These are phyloP conservation scores for Camillea tinctor DNA, from an alignment of 2,329 filamentous ascomycete species.

Conservation along the genomic window DNA sequence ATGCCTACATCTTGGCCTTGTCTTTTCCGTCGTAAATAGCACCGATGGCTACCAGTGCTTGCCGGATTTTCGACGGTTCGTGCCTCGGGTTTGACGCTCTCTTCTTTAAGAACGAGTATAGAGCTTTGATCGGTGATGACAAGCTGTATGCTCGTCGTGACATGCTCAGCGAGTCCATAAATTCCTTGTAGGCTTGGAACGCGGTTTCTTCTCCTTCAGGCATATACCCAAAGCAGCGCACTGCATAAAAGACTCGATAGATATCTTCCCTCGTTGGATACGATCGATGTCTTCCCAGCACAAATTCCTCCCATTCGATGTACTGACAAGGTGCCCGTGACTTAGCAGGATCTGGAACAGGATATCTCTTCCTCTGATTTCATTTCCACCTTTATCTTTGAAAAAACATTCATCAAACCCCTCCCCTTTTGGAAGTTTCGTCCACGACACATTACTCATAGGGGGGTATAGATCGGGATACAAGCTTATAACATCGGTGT, in stretches of 20 bases:
- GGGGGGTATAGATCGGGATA: neutral
- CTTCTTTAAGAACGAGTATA: neutral
- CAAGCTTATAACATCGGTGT: neutral
- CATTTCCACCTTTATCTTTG: neutral
- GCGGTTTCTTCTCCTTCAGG: neutral
- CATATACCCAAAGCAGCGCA: neutral
- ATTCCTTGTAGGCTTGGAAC: conserved; percentile 1
- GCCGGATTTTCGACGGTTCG: neutral
- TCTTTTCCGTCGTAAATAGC: neutral
- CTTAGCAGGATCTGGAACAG: neutral
- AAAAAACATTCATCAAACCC: neutral
- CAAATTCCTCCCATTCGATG: conserved; percentile 1
- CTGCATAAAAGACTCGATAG: neutral
- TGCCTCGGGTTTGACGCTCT: neutral
- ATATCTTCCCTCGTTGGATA: neutral
- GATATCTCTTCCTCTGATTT: no score
- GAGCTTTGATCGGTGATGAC: neutral
- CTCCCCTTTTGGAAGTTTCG: neutral
- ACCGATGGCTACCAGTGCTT: neutral
- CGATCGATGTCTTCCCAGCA: neutral
- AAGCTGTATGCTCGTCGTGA: neutral
- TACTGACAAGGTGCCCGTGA: neutral
- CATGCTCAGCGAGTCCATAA: neutral
- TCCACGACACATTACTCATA: neutral
- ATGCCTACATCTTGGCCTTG: neutral